Conservation (phyloP, 208 protist genomes). For the Perkinsela sp. region DNA sequence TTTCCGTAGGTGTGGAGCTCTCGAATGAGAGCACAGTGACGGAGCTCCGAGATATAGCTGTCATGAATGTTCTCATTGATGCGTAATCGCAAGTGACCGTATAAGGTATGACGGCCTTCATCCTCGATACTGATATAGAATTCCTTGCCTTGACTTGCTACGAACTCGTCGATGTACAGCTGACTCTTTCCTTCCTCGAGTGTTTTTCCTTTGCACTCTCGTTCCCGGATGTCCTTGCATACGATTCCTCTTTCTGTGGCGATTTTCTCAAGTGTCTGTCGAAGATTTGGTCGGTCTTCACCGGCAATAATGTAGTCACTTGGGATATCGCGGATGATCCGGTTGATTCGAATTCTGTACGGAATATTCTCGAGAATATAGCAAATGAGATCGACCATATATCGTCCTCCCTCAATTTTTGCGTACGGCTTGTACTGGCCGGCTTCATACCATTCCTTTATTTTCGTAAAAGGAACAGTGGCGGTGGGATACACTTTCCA, state of each 20-base stretch:
- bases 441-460: constrained; percentile 84
- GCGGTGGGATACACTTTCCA: constrained; percentile 96
- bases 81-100: constrained; percentile 39
- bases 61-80: constrained; percentile 32
- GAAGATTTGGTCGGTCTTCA: constrained; percentile 84
- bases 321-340: constrained; percentile 90
- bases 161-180: constrained; percentile 8
- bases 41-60: constrained; percentile 73
- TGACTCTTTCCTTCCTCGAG: constrained; percentile 13
- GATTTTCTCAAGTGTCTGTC: constrained; percentile 69
- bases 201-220: constrained; percentile 59
- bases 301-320: constrained; percentile 84
- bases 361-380: constrained; percentile 74
- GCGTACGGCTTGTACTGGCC: constrained; percentile 74
- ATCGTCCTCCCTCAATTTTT: constrained; percentile 10
- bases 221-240: constrained; percentile 75
- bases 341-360: constrained; percentile 92
- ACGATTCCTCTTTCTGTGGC: constrained; percentile 63
- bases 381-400: constrained; percentile 71
- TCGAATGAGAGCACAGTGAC: constrained; percentile 67
- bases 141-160: constrained; percentile 31
- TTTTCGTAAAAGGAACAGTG: constrained; percentile 87
- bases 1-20: constrained; percentile 87
- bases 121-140: constrained; percentile 38
- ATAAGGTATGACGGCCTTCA: constrained; percentile 20